Base-by-base conservation (phyloP, 2,329 filamentous ascomycete species). In the Dichotomopilus funicola region DNA sequence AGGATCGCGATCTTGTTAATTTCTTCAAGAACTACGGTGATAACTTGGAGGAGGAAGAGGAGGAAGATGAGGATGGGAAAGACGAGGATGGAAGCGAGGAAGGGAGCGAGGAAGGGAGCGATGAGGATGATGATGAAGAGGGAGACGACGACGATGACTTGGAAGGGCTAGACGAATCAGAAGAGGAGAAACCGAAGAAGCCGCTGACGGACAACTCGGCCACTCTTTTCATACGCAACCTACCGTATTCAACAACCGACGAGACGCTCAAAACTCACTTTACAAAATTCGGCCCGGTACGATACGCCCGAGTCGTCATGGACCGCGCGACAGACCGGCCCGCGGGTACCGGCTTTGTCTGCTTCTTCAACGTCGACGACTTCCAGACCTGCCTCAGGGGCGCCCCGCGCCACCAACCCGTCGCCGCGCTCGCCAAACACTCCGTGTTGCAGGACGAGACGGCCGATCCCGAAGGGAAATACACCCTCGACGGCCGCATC, bases 341-440 rank as follows among this genome's bases (percentile, higher is more conserved):
- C 1, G 89, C 88, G 48, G 94, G 94, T 33, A 97, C 92, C 36
- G 94, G 87, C 4, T 99, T 99, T 66, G 92, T 97, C 35, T 95
- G 90, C 73, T 99, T 99, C 73, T 86, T 86, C 72, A 85, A 87
- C 49, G 74, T 78, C 40, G 82, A 87, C 19, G 89, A 96, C 66
- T 89, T 86, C 61, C 83, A 86, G 67, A 71, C 77, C 19, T 97
- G 94, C 68, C 76, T 96, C 59, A 86, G 84, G 61, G 79, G 77
- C 11, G 88, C 91, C 1, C 94, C 94, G 0, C 82, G 80, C 33
- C 71, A 75, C 35, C 73, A 77, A 57, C 72, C 77, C 19, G 64
- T 72, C 1, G 61, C 72, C 8, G 67, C 75, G n/a, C 71, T 76
- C 12, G 73, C 81, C 59, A 87, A 88, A 65, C 86, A 87, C 60